These are phyloP conservation scores for Dendrothele bispora DNA, from an alignment of 768 basidiomycete species.

Conservation along the genomic window DNA sequence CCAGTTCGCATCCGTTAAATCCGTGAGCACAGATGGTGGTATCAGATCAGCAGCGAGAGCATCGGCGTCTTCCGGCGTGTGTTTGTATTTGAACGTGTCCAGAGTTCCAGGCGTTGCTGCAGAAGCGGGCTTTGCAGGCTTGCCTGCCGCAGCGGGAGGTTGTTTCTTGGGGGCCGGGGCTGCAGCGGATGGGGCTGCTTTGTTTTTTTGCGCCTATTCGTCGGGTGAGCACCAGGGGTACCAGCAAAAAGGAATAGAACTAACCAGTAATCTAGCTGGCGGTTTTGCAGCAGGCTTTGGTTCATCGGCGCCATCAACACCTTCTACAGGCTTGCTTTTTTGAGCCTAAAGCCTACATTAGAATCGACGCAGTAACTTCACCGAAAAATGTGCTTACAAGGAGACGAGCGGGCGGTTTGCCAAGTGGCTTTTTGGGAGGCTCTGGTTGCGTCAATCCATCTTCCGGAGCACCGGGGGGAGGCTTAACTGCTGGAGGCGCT, in stretches of 20 bases:
- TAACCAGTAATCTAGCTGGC: constrained; percentile 46
- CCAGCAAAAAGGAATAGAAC: too few species aligned
- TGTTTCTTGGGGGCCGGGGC: constrained; percentile 44
- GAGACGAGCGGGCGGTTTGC: constrained; percentile 37
- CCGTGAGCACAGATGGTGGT: constrained; percentile 66
- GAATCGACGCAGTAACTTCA: too few species aligned
- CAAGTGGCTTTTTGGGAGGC: constrained; percentile 34
- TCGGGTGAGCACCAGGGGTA: constrained; percentile 7
- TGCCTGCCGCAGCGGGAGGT: constrained; percentile 34
- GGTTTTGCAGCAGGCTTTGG: constrained; percentile 53
- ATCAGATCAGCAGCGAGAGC: constrained; percentile 69
- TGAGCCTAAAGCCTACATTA: too few species aligned
- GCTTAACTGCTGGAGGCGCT: constrained; percentile 22
- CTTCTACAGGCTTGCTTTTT: too few species aligned
- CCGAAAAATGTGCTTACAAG: background rate
- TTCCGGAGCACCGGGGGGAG: constrained; percentile 20
- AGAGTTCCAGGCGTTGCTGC: constrained; percentile 52
- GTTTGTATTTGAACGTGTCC: constrained; percentile 90
- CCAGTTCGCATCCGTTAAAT: constrained; percentile 90
- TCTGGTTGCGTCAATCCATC: constrained; percentile 22
- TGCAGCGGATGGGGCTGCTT: constrained; percentile 33
- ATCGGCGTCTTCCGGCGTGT: constrained; percentile 91
- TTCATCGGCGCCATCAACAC: constrained; percentile 35
- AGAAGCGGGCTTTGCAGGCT: constrained; percentile 47
- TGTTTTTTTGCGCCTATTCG: constrained; percentile 51